A percentile compares a stretch with the other conserved stretches of the same genome.
Evolutionary conservation across 2,329 filamentous ascomycete species (phyloP).

Genomic region (Aspergillus sp.): DNA sequence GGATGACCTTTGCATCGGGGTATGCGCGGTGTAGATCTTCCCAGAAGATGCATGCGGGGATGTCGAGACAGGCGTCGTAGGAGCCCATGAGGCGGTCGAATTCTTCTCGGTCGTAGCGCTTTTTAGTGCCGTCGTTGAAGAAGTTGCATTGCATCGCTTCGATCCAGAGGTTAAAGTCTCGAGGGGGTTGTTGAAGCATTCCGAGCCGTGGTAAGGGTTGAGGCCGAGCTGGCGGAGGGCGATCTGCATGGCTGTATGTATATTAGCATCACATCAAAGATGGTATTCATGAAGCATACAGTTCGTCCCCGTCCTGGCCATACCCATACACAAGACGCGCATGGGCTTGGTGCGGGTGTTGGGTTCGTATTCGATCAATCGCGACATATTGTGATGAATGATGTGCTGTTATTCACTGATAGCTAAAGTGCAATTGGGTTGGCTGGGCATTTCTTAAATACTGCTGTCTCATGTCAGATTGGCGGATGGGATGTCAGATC

Average conservation of each 20-base stretch:
- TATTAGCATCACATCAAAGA: neutral
- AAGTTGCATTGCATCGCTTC: conserved; percentile 7
- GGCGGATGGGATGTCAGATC: too few species aligned
- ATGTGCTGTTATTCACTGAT: too few species aligned
- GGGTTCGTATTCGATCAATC: neutral
- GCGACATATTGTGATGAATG: neutral
- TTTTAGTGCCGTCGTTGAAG: neutral
- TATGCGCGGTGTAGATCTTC: conserved; percentile 31
- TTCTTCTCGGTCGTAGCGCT: conserved; percentile 10
- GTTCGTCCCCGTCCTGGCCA: neutral
- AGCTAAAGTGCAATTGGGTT: too few species aligned
- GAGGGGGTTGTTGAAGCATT: conserved; percentile 6
- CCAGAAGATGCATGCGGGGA: conserved; percentile 28
- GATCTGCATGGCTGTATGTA: neutral
- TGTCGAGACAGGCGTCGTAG: conserved; percentile 18
- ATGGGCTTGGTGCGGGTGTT: neutral
- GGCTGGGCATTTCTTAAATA: too few species aligned
- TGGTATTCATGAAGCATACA: neutral
- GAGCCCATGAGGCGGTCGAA: conserved; percentile 28
- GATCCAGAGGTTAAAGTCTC: conserved; percentile 6
- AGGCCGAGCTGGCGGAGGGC: conserved; percentile 4
- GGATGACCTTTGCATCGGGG: conserved; percentile 30
- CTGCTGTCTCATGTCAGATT: too few species aligned
- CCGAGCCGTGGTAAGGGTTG: conserved; percentile 4
- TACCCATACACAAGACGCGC: neutral